Base-by-base conservation (phyloP, 441 rosid species). In the Jatropha multifida region DNA sequence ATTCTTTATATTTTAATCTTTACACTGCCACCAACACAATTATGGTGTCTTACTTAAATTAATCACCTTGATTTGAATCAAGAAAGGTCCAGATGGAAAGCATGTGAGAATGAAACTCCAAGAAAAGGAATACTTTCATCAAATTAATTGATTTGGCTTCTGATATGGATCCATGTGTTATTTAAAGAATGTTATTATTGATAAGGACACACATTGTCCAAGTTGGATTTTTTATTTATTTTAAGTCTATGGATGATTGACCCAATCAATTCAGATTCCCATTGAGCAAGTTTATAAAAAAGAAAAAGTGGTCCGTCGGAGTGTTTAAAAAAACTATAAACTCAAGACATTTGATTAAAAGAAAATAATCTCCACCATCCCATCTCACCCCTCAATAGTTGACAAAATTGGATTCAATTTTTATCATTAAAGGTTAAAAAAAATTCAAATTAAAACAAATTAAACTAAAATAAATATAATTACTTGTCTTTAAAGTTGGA, bases 21-120 rank as follows among this genome's bases (percentile, higher is more conserved):
- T 72, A 74, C 8, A 42, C 79, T 71, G 74, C 66, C 70, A n/a
- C 52, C 77, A 82, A 72, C 75, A 78, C 77, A 65, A 79, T 77
- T 62, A 79, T 76, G 79, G 76, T 73, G 71, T 61, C 71, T 71
- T 55, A 38, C 61, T 76, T 82, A 80, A 68, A 76, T 67, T 68
- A 74, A 76, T 77, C 67, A 68, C 64, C 42, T 70, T 71, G 81
- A 73, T 74, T 71, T 80, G 59, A 62, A 78, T 69, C 71, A 66
- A 80, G 80, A 77, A 69, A 61, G 37, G 77, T 74, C 85, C 76
- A 74, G 78, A 79, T 71, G 78, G 72, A 77, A 80, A 71, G 83
- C 83, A 82, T 71, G 80, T 78, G 83, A 75, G 66, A 71, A 69
- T 42, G 62, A 44, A 74, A 74, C 55, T 70, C 74, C 78, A n/a